phyloP scores from a whole-genome alignment of 768 basidiomycete genomes.

The Leucosporidium creatinivorum region DNA sequence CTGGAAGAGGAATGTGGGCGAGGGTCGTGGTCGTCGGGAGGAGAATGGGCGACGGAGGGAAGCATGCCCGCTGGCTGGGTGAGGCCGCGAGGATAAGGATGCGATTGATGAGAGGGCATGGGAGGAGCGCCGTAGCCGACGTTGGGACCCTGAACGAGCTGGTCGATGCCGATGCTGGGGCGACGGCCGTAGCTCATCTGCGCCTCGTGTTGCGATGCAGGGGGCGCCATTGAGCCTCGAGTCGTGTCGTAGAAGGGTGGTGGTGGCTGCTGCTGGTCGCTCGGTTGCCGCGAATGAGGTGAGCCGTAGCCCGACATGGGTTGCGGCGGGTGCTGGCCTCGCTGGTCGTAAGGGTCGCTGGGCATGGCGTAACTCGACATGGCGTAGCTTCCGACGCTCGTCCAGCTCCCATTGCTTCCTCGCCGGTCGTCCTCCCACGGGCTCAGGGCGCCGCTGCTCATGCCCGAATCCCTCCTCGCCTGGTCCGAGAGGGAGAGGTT shows the following conservation, averaged over 20 bases:
- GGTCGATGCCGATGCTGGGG: slow-evolving; percentile 25
- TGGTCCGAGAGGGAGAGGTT: slow-evolving; percentile 9
- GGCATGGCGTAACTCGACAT: slow-evolving; percentile 4
- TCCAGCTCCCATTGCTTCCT: slow-evolving; percentile 14
- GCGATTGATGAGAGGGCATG: background rate
- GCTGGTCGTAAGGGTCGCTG: background rate
- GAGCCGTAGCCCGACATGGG: too few relatives aligned
- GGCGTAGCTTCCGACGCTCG: slow-evolving; percentile 8
- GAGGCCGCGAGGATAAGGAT: background rate
- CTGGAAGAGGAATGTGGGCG: background rate
- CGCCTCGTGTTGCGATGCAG: too few relatives aligned
- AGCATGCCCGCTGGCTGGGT: slow-evolving; percentile 3
- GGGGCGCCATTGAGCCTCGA: too few relatives aligned
- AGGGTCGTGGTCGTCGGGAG: slow-evolving; percentile 1
- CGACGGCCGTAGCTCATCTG: slow-evolving; percentile 9
- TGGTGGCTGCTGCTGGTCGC: too few relatives aligned
- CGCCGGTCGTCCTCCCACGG: slow-evolving; percentile 29
- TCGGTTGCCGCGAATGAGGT: too few relatives aligned
- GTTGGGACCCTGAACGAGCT: slow-evolving; percentile 26
- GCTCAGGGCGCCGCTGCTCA: background rate
- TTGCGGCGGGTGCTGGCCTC: background rate
- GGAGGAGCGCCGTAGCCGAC: background rate
- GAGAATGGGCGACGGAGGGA: slow-evolving; percentile 1
- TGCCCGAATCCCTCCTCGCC: slow-evolving; percentile 14
- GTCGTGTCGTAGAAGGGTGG: too few relatives aligned